phyloP scores from a whole-genome alignment of 148 eudicot genomes.

The Bassia scoparia region DNA sequence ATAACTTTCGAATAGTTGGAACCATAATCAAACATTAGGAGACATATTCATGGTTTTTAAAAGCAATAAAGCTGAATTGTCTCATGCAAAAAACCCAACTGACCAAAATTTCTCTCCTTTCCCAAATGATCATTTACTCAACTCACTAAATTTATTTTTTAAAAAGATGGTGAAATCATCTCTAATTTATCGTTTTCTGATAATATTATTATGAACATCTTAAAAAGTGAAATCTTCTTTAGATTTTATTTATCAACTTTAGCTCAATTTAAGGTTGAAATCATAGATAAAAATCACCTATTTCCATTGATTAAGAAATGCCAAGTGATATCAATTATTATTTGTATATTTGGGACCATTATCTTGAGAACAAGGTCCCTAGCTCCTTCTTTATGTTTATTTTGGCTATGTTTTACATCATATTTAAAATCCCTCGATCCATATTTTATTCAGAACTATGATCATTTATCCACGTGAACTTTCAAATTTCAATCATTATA shows the following conservation, averaged over 20 bases:
- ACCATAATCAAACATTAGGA: constrained; percentile 27
- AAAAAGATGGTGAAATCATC: not conserved
- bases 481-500: too few species aligned
- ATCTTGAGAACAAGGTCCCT: too few species aligned
- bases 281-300: not conserved
- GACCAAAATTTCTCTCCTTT: not conserved
- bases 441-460: too few species aligned
- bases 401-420: too few species aligned
- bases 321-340: not conserved
- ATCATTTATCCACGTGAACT: too few species aligned
- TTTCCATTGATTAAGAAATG: not conserved
- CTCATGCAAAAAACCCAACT: not conserved
- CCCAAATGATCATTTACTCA: constrained; percentile 2
- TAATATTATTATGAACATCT: not conserved
- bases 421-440: too few species aligned
- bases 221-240: constrained; percentile 11
- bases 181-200: not conserved
- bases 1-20: constrained; percentile 22
- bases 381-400: too few species aligned
- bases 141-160: not conserved
- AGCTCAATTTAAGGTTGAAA: not conserved
- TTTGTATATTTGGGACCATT: constrained; percentile 4
- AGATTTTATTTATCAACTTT: constrained; percentile 6
- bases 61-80: constrained; percentile 25
- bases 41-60: constrained; percentile 26